Evolutionary conservation across 179 eudicot genomes (phyloP).

Genomic region (Silene coronaria): DNA sequence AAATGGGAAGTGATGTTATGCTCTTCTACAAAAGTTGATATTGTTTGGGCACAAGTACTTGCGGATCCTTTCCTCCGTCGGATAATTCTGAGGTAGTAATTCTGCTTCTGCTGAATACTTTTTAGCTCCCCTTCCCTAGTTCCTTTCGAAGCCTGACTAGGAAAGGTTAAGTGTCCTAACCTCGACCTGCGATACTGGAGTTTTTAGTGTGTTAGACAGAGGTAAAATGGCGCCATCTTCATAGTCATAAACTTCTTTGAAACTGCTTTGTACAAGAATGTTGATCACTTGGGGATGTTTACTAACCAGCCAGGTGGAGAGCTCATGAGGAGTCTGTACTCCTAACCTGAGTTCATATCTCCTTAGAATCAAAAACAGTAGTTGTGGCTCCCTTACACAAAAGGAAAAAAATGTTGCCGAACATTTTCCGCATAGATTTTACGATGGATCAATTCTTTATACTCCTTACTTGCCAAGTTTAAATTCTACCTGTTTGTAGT

Average conservation of each 20-base stretch:
- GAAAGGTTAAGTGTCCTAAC: neutral
- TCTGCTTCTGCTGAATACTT: neutral
- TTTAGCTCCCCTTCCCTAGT: neutral
- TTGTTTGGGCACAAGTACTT: constrained; percentile 92
- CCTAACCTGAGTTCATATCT: neutral
- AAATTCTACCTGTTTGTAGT: neutral
- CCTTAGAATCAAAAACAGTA: neutral
- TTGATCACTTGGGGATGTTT: neutral
- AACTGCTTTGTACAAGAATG: neutral
- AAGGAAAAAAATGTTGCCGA: no score
- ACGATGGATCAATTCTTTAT: neutral
- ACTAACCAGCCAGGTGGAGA: neutral
- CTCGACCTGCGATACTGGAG: neutral
- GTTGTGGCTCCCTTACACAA: no score
- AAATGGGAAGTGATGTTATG: constrained; percentile 88
- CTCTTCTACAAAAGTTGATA: constrained; percentile 60
- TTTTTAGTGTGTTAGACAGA: no score
- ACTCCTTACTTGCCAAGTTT: neutral
- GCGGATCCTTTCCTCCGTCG: constrained; percentile 82
- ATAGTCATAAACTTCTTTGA: no score
- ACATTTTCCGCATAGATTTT: neutral
- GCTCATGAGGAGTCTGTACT: neutral
- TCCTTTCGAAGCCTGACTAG: neutral
- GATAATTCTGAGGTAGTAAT: constrained; percentile 69
- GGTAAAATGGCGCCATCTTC: no score